Percentiles rank a stretch among this genome's conserved stretches.
Evolutionary conservation across 306 rosid genomes (phyloP).

Genomic region (Cucumis sativus): DNA sequence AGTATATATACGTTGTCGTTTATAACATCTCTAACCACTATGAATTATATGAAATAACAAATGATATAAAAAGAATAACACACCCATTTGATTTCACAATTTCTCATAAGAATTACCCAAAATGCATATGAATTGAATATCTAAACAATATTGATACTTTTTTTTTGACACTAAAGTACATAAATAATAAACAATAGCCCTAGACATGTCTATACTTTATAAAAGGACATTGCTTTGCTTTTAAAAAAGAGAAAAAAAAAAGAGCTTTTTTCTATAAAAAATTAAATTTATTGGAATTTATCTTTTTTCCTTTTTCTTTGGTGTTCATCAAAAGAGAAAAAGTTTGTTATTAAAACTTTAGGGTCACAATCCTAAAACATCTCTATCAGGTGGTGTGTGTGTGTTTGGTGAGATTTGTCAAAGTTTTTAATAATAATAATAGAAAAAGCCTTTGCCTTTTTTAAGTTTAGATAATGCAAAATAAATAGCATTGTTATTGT

Average conservation of each 20-base stretch:
- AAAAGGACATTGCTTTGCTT: not conserved
- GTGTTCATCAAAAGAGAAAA: not conserved
- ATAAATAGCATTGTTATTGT: not conserved
- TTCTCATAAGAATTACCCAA: too few relatives aligned
- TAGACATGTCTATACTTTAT: not conserved
- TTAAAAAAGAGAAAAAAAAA: not conserved
- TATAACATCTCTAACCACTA: too few relatives aligned
- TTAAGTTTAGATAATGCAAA: not conserved
- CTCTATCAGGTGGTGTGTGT: not conserved
- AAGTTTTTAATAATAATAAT: not conserved
- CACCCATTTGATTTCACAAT: not conserved
- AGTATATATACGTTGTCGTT: too few relatives aligned
- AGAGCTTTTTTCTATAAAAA: not conserved
- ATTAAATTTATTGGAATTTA: not conserved
- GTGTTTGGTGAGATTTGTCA: slow-evolving; percentile 1
- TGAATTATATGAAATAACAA: too few relatives aligned
- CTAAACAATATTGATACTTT: not conserved
- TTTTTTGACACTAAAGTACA: too few relatives aligned
- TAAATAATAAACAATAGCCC: not conserved
- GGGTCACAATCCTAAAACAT: not conserved
- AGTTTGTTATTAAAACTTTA: not conserved
- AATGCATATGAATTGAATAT: too few relatives aligned
- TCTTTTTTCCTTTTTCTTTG: not conserved
- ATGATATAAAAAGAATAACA: not conserved
- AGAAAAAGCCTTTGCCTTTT: not conserved